Conservation (phyloP, 2,329 filamentous ascomycete species). For the Fusarium solani-melongenae region DNA sequence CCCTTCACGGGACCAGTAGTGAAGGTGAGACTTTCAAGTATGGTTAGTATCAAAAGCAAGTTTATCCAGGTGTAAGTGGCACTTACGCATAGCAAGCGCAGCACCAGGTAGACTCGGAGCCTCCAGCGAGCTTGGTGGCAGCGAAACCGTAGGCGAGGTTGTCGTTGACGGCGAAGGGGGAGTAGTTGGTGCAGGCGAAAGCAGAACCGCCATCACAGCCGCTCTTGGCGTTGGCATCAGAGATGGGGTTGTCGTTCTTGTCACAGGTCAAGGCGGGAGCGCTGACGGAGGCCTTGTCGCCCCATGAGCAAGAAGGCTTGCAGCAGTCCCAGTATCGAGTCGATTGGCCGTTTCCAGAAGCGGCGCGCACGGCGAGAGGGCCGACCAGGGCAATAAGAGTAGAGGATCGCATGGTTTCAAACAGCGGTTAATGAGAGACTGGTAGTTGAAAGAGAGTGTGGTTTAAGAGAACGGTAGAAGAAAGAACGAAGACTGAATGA, state of each 20-base stretch:
- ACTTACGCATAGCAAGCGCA: slow-evolving; percentile 70
- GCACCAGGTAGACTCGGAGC: slow-evolving; percentile 71
- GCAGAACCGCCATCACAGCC: slow-evolving; percentile 69
- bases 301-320: slow-evolving; percentile 75
- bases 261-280: slow-evolving; percentile 65
- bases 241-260: slow-evolving; percentile 64
- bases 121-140: slow-evolving; percentile 66
- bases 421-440: slow-evolving; percentile 25
- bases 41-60: background rate
- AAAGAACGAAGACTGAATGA: slow-evolving; percentile 22
- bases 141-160: slow-evolving; percentile 72
- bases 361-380: slow-evolving; percentile 39
- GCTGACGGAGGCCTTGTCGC: slow-evolving; percentile 64
- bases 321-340: slow-evolving; percentile 73
- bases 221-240: slow-evolving; percentile 58
- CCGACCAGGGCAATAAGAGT: slow-evolving; percentile 38
- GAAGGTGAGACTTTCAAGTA: slow-evolving; percentile 56
- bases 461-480: slow-evolving; percentile 19
- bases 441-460: slow-evolving; percentile 29
- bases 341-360: slow-evolving; percentile 43
- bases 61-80: background rate
- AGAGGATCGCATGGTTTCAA: slow-evolving; percentile 38
- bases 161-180: slow-evolving; percentile 70
- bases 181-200: slow-evolving; percentile 71
- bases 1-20: slow-evolving; percentile 62